Conservation (phyloP, 2,329 filamentous ascomycete genomes). For the Penicillium sp. region DNA sequence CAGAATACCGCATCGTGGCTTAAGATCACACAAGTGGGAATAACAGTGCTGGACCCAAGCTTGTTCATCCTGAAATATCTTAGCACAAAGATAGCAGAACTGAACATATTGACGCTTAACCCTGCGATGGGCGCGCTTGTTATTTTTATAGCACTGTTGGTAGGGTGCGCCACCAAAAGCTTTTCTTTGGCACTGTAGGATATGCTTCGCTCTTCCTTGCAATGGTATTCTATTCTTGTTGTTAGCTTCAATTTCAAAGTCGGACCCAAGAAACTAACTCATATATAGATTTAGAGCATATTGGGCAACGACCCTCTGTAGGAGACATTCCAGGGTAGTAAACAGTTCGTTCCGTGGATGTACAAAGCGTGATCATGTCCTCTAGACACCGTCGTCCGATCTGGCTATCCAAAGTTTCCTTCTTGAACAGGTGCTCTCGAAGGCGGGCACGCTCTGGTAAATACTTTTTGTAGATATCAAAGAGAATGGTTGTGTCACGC, state of each 20-base stretch:
- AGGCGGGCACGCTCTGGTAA: slow-evolving; percentile 13
- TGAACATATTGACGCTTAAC: not conserved
- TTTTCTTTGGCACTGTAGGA: not conserved
- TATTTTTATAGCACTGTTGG: not conserved
- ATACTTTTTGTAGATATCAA: slow-evolving; percentile 21
- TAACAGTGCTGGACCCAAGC: not conserved
- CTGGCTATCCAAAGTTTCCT: slow-evolving; percentile 19
- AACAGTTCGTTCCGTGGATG: not conserved
- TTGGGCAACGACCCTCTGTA: not conserved
- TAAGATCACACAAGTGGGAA: not conserved
- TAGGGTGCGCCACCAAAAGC: not conserved
- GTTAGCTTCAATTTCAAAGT: not conserved
- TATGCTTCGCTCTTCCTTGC: not conserved
- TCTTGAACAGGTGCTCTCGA: slow-evolving; percentile 14
- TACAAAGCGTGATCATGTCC: slow-evolving; percentile 11
- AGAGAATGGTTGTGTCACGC: slow-evolving; percentile 16
- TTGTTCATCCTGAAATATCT: not conserved
- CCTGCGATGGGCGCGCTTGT: not conserved
- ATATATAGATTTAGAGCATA: not conserved
- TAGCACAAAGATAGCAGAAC: not conserved
- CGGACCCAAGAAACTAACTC: not conserved
- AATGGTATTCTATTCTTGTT: not conserved
- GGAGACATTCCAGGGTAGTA: not conserved
- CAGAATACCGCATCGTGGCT: not conserved
- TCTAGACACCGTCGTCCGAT: slow-evolving; percentile 16